Percentiles rank a stretch among this genome's conserved stretches.
These are phyloP conservation scores for Ormosia semicastrata DNA, from an alignment of 306 rosid genomes.

Conservation along the genomic window DNA sequence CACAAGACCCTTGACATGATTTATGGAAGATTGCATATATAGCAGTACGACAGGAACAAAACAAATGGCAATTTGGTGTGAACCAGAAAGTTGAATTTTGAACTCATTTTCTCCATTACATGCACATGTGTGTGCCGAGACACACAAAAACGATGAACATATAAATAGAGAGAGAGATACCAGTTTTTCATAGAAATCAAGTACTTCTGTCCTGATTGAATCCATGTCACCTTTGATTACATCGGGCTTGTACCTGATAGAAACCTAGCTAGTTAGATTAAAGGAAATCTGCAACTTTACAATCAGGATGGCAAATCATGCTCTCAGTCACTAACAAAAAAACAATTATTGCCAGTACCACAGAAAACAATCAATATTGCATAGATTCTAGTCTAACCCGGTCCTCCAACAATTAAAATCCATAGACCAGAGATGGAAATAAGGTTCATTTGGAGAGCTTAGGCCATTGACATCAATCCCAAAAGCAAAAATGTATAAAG, in stretches of 20 bases:
- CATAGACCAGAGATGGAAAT: neutral
- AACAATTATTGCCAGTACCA: neutral
- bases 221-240: constrained; percentile 95
- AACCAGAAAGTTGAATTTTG: constrained; percentile 15
- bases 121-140: neutral
- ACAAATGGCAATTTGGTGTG: neutral
- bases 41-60: constrained; percentile 9
- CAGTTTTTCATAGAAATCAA: constrained; percentile 61
- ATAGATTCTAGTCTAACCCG: neutral
- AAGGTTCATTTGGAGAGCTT: constrained; percentile 4
- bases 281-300: neutral
- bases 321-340: constrained; percentile 8
- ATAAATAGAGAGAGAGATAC: constrained; percentile 32
- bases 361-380: constrained; percentile 11
- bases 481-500: neutral
- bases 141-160: neutral
- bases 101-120: constrained; percentile 8
- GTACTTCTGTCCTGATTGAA: constrained; percentile 75
- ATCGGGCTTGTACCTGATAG: constrained; percentile 82
- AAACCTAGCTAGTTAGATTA: constrained; percentile 22
- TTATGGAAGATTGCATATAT: neutral
- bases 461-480: neutral
- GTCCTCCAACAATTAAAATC: constrained; percentile 19
- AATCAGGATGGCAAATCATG: constrained; percentile 14
- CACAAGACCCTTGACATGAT: constrained; percentile 29